These are phyloP conservation scores for Phytopythium delawarense DNA, from an alignment of 352 stramenopile species.

Conservation along the genomic window DNA sequence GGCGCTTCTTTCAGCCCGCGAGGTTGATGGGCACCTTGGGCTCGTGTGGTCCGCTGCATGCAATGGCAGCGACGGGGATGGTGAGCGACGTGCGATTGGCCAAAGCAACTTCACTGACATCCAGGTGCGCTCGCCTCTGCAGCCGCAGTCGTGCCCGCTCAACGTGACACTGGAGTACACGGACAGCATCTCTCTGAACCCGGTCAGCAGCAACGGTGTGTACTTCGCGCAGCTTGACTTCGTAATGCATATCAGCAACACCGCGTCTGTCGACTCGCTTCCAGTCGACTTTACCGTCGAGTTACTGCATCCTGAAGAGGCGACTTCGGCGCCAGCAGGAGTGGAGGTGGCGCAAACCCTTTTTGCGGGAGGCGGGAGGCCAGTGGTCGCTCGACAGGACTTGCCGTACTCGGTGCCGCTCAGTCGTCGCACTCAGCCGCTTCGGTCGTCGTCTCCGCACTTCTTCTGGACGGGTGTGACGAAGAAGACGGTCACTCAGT, in stretches of 20 bases:
- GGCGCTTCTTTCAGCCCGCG: slow-evolving; percentile 40
- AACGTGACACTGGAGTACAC: slow-evolving; percentile 67
- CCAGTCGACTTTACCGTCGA: slow-evolving; percentile 78
- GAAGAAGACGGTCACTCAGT: slow-evolving; percentile 58
- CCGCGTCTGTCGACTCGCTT: slow-evolving; percentile 36
- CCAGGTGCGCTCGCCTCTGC: slow-evolving; percentile 43
- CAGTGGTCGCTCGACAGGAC: background rate
- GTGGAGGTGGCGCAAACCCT: background rate
- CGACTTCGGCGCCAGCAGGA: background rate
- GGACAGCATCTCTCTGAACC: slow-evolving; percentile 28
- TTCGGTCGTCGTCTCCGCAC: slow-evolving; percentile 34
- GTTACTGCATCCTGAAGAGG: slow-evolving; percentile 70
- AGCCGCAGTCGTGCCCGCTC: slow-evolving; percentile 51
- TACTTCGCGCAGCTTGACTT: slow-evolving; percentile 65
- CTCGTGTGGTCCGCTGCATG: slow-evolving; percentile 60
- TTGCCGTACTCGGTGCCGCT: slow-evolving; percentile 9
- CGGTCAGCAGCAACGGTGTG: slow-evolving; percentile 15
- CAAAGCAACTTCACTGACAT: slow-evolving; percentile 64
- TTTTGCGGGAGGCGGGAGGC: background rate
- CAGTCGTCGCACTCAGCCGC: background rate
- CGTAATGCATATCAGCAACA: slow-evolving; percentile 73
- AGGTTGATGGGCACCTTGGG: slow-evolving; percentile 62
- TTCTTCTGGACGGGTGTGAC: slow-evolving; percentile 82
- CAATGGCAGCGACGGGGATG: slow-evolving; percentile 1
- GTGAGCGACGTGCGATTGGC: slow-evolving; percentile 30